phyloP scores from a whole-genome alignment of 2,329 filamentous ascomycete species.

The Fusarium metavorans region DNA sequence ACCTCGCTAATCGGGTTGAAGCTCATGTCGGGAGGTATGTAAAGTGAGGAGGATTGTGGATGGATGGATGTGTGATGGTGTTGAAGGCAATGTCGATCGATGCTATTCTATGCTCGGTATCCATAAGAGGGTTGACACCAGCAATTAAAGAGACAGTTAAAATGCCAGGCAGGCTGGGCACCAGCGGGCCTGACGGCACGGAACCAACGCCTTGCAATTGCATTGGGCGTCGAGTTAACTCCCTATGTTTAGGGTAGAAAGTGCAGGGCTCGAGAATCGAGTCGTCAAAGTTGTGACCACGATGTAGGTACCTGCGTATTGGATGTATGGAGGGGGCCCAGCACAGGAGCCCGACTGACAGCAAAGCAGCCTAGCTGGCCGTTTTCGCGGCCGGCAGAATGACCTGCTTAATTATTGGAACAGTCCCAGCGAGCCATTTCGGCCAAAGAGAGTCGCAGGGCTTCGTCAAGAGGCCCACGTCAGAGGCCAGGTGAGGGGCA shows the following conservation, averaged over 20 bases:
- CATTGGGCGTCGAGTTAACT: slow-evolving; percentile 18
- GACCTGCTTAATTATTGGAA: neutral
- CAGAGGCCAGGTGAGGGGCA: neutral
- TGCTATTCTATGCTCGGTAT: slow-evolving; percentile 27
- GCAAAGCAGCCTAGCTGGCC: neutral
- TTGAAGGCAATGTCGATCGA: slow-evolving; percentile 33
- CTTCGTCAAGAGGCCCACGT: neutral
- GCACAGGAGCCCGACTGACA: neutral
- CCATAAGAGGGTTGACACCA: slow-evolving; percentile 37
- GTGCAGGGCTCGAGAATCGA: neutral
- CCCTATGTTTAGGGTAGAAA: neutral
- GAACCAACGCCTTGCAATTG: neutral
- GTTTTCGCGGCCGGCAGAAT: neutral
- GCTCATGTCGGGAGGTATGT: slow-evolving; percentile 28
- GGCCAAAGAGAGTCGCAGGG: neutral
- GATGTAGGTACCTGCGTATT: neutral
- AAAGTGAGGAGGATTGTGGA: slow-evolving; percentile 9
- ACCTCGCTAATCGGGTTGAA: slow-evolving; percentile 32
- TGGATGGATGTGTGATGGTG: slow-evolving; percentile 31
- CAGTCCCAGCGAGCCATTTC: neutral
- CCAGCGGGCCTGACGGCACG: neutral
- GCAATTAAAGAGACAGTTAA: slow-evolving; percentile 31
- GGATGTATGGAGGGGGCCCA: neutral
- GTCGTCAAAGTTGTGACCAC: neutral
- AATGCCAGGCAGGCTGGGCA: too few species aligned